phyloP scores from a whole-genome alignment of 495 filamentous ascomycete genomes.

The Mycothermus thermophilus region DNA sequence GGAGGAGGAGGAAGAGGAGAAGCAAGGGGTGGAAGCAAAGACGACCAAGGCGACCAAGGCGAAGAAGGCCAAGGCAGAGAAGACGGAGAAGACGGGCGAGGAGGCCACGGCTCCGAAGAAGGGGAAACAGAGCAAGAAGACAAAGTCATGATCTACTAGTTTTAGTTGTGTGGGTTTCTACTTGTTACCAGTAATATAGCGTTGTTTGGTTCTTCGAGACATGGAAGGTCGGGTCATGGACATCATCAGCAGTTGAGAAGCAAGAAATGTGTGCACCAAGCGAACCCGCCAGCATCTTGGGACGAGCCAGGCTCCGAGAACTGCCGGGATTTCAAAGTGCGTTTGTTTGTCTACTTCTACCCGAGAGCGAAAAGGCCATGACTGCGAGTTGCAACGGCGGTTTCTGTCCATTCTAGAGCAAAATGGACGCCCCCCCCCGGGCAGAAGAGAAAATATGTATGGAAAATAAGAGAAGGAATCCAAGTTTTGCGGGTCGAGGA shows the following conservation, averaged over 20 bases:
- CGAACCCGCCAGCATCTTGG: slow-evolving; percentile 22
- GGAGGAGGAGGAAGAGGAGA: slow-evolving; percentile 5
- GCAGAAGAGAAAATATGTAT: too few species aligned
- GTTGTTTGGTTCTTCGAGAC: too few species aligned
- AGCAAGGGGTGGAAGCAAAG: slow-evolving; percentile 3
- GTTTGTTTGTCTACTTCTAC: slow-evolving; percentile 21
- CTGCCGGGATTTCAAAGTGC: slow-evolving; percentile 27
- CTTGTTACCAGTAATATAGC: too few species aligned
- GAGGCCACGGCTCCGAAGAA: slow-evolving; percentile 9
- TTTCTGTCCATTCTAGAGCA: slow-evolving; percentile 6
- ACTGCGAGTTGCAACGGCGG: slow-evolving; percentile 6
- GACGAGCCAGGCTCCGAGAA: slow-evolving; percentile 8
- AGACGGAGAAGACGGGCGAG: slow-evolving; percentile 9
- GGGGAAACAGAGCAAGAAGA: slow-evolving; percentile 22
- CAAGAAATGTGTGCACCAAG: slow-evolving; percentile 24
- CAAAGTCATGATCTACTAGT: slow-evolving; percentile 18
- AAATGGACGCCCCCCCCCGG: too few species aligned
- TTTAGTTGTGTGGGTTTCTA: too few species aligned
- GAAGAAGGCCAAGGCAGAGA: slow-evolving; percentile 4
- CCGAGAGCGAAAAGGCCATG: slow-evolving; percentile 14
- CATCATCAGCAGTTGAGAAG: too few species aligned
- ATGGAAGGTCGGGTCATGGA: too few species aligned
- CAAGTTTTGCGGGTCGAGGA: too few species aligned
- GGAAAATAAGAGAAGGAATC: slow-evolving; percentile 15
- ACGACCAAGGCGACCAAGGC: slow-evolving; percentile 4